Evolutionary conservation across 768 basidiomycete genomes (phyloP).

Genomic region (Multifurca ochricompacta): DNA sequence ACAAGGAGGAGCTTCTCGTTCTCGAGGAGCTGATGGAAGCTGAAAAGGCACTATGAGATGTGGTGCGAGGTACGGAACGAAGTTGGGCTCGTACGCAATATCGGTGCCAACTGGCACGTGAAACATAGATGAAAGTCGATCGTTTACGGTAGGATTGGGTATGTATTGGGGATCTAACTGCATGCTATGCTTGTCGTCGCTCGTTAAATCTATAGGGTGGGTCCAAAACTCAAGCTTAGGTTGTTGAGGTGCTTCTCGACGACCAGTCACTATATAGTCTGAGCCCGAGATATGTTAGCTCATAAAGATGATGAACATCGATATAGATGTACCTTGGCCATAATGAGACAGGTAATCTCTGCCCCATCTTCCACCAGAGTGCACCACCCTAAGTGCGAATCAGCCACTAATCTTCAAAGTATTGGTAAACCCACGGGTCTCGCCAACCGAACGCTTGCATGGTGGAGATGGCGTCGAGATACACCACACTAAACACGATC

Average conservation of each 20-base stretch:
- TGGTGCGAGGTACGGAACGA: neutral
- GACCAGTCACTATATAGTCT: conserved; percentile 13
- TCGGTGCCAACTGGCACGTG: neutral
- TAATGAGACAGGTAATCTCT: neutral
- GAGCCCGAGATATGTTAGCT: neutral
- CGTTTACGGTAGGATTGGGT: conserved; percentile 5
- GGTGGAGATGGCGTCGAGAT: neutral
- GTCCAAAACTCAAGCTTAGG: neutral
- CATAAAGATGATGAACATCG: no score
- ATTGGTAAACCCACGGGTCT: neutral
- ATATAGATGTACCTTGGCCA: conserved; percentile 2
- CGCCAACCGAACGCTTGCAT: neutral
- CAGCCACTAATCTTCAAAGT: neutral
- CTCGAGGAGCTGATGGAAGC: conserved; percentile 15
- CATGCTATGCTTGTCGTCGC: conserved; percentile 12
- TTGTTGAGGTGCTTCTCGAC: neutral
- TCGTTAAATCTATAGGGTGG: neutral
- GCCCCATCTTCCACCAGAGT: neutral
- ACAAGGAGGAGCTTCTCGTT: conserved; percentile 9
- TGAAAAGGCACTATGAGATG: neutral
- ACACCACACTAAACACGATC: neutral
- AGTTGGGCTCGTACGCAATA: conserved; percentile 1
- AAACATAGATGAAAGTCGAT: conserved; percentile 3
- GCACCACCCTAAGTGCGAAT: neutral
- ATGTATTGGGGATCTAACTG: conserved; percentile 10